These are phyloP conservation scores for Sonneratia alba DNA, from an alignment of 345 rosid species.

Conservation along the genomic window DNA sequence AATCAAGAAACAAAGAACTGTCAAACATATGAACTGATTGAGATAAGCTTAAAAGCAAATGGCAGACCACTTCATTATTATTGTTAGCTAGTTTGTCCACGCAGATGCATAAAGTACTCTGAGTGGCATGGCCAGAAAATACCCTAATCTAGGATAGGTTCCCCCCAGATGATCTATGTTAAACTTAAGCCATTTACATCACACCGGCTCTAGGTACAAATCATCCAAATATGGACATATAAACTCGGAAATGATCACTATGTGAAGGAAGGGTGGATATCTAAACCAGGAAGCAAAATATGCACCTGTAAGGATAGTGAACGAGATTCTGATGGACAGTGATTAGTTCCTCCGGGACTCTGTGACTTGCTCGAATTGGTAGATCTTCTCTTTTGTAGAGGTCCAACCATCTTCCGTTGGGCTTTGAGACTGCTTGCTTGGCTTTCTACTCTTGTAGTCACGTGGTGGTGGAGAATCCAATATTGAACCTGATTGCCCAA, in stretches of 20 bases:
- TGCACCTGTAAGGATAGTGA: slow-evolving; percentile 47
- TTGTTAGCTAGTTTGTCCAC: neutral
- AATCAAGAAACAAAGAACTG: neutral
- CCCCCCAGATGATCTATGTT: no score
- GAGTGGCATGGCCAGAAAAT: no score
- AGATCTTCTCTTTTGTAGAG: slow-evolving; percentile 29
- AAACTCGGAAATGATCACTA: neutral
- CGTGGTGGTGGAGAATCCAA: slow-evolving; percentile 47
- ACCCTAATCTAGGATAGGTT: no score
- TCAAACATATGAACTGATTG: neutral
- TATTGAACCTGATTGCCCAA: slow-evolving; percentile 43
- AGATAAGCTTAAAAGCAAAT: neutral
- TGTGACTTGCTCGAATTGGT: slow-evolving; percentile 29
- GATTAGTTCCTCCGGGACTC: slow-evolving; percentile 32
- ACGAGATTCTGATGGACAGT: slow-evolving; percentile 41
- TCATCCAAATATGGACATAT: neutral
- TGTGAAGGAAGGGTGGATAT: neutral
- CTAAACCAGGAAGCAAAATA: neutral
- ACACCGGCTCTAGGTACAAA: neutral
- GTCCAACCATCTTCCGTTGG: slow-evolving; percentile 37
- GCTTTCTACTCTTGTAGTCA: slow-evolving; percentile 31
- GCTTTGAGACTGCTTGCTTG: slow-evolving; percentile 33
- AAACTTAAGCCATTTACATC: neutral
- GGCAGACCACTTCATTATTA: neutral
- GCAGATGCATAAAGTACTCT: neutral